Conservation (phyloP, 2,329 filamentous ascomycete genomes). For the Torrubiella hemipterigena region DNA sequence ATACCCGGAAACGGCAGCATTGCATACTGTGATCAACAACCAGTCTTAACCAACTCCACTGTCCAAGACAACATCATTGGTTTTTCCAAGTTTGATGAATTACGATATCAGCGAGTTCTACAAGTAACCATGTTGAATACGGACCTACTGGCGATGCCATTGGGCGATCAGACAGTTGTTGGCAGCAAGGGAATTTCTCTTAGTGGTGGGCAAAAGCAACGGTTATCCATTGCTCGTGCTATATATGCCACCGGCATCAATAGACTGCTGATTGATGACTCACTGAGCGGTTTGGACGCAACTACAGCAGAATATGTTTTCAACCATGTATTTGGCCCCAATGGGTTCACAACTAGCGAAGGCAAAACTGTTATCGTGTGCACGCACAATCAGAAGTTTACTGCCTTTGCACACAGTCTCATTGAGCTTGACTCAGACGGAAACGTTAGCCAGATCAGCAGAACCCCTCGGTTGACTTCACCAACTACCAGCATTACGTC, state of each 20-base stretch:
- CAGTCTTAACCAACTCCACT: slow-evolving; percentile 11
- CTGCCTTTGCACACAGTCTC: not conserved
- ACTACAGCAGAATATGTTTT: slow-evolving; percentile 24
- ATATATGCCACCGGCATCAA: slow-evolving; percentile 7
- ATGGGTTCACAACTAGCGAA: slow-evolving; percentile 11
- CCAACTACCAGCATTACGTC: not conserved
- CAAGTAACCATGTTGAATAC: slow-evolving; percentile 10
- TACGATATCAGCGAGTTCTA: slow-evolving; percentile 10
- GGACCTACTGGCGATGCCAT: slow-evolving; percentile 11
- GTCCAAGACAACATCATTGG: slow-evolving; percentile 13
- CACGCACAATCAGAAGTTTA: not conserved
- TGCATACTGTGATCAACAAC: slow-evolving; percentile 14
- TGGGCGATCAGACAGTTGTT: slow-evolving; percentile 17
- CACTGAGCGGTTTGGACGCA: slow-evolving; percentile 19
- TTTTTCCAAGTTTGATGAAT: slow-evolving; percentile 8
- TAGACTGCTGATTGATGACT: slow-evolving; percentile 16
- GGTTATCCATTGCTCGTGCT: slow-evolving; percentile 10
- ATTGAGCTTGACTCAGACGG: not conserved
- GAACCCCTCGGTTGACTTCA: not conserved
- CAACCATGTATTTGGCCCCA: slow-evolving; percentile 16
- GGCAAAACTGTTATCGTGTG: slow-evolving; percentile 4
- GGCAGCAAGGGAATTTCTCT: slow-evolving; percentile 18
- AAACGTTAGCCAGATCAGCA: not conserved
- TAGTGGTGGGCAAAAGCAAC: slow-evolving; percentile 18
- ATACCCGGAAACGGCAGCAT: slow-evolving; percentile 4